These are phyloP conservation scores for Psilocybe azurescens DNA, from an alignment of 768 basidiomycete genomes.

Conservation along the genomic window DNA sequence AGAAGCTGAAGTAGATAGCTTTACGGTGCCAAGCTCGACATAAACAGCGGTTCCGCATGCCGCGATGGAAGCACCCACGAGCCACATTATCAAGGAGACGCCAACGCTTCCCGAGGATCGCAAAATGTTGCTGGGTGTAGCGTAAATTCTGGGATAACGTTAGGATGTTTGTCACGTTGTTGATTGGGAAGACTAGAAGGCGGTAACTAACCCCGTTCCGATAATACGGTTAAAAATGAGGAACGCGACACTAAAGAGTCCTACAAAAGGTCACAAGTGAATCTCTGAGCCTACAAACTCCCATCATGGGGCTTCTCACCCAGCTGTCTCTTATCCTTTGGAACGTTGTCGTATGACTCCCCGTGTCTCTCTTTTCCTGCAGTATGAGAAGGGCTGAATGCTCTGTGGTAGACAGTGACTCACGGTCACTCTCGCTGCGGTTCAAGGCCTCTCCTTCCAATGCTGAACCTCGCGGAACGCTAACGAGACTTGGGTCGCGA, in stretches of 20 bases:
- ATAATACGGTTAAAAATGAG: constrained; percentile 82
- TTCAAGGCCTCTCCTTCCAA: constrained; percentile 21
- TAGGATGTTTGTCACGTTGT: not conserved
- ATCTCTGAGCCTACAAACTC: not conserved
- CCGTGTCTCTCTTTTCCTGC: constrained; percentile 27
- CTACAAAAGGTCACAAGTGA: constrained; percentile 26
- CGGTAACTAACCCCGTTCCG: constrained; percentile 63
- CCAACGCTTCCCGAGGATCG: constrained; percentile 74
- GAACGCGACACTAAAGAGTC: constrained; percentile 59
- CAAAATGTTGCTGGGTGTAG: constrained; percentile 71
- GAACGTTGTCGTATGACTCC: constrained; percentile 52
- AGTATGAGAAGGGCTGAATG: not conserved
- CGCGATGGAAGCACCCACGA: constrained; percentile 68
- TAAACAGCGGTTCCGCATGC: constrained; percentile 73
- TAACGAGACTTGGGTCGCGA: not conserved
- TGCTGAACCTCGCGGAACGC: constrained; percentile 10
- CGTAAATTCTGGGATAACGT: constrained; percentile 59
- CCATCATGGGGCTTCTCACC: constrained; percentile 33
- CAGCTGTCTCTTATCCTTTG: constrained; percentile 51
- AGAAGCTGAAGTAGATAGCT: constrained; percentile 17
- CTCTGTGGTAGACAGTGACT: not conserved
- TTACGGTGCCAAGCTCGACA: constrained; percentile 76
- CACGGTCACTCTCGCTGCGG: constrained; percentile 17
- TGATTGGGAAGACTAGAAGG: not conserved
- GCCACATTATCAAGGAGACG: constrained; percentile 71